Base-by-base conservation (phyloP, 2,329 filamentous ascomycete species). In the Microdochium paspali region DNA sequence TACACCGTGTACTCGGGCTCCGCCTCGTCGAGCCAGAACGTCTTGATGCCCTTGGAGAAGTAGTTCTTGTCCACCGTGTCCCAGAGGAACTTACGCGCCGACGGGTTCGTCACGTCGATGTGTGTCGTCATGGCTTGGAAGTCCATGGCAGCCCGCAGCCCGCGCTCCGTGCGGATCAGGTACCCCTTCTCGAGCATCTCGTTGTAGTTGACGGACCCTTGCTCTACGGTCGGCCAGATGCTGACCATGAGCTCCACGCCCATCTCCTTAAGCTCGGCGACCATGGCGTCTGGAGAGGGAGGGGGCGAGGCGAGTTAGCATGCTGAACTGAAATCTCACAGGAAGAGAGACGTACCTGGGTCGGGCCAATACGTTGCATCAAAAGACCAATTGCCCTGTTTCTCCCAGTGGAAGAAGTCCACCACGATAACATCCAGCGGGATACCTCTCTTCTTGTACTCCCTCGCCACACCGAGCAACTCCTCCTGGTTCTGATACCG, bases 21-120 rank as follows among this genome's bases (percentile, higher is more conserved):
- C 0, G 82, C 82, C 58, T 85, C 82, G 53, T 86, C 82, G 0
- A 85, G 70, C 82, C 82, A 85, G 61, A 85, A 85, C 1, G 77
- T 62, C 49, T 74, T 73, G 60, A 85, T 79, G 2, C 82, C 82
- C 47, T 76, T 77, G 44, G 70, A 61, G 54, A 76, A 77, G 63
- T 85, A 85, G 58, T 84, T 80, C 46, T 72, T 54, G 57, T 77
- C 80, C 1, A 66, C 74, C 47, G 74, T 77, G 1, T 64, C 58
- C 81, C 82, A 86, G 2, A 85, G 66, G 42, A 74, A 85, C 2
- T 68, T 55, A 2, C 80, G 68, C 0, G 82, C 72, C 13, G 64
- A 72, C 0, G 81, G 79, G 51, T 83, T 81, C 0, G 82, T 86
- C 1, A 79, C 69, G 58, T 85, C 82, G 46, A 79, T 81, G 56